These are phyloP conservation scores for Hypoxylon sp. DNA, from an alignment of 2,329 filamentous ascomycete genomes.

Conservation along the genomic window DNA sequence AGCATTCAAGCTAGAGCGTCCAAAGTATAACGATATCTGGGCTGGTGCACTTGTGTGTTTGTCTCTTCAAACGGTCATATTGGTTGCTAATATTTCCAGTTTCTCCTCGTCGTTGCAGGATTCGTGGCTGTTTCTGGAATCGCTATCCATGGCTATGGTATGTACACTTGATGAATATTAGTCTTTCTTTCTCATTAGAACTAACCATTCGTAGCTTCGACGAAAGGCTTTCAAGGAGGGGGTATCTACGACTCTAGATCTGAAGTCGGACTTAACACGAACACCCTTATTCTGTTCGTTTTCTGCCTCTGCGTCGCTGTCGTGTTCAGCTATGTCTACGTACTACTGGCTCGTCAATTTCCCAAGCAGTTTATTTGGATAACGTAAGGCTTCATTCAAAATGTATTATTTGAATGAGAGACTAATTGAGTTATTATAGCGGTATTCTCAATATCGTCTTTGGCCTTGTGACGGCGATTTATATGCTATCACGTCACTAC, in stretches of 20 bases:
- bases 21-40: constrained; percentile 94
- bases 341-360: constrained; percentile 77
- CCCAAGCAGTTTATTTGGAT: constrained; percentile 94
- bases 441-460: constrained; percentile 87
- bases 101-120: constrained; percentile 75
- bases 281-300: constrained; percentile 85
- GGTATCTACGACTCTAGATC: constrained; percentile 78
- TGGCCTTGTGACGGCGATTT: constrained; percentile 85
- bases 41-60: constrained; percentile 75
- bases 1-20: constrained; percentile 80
- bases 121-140: constrained; percentile 81
- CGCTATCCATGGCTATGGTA: constrained; percentile 76
- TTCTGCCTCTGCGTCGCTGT: constrained; percentile 80
- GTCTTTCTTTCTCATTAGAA: neutral
- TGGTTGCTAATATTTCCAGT: constrained; percentile 51
- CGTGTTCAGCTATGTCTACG: constrained; percentile 78
- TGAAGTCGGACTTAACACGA: constrained; percentile 75
- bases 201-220: constrained; percentile 49
- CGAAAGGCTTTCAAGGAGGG: constrained; percentile 69
- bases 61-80: neutral
- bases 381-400: constrained; percentile 54
- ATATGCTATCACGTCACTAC: constrained; percentile 80
- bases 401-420: neutral
- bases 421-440: constrained; percentile 5
- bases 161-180: constrained; percentile 25